Evolutionary conservation across 345 rosid genomes (phyloP).

Genomic region (Populus pruinosa): DNA sequence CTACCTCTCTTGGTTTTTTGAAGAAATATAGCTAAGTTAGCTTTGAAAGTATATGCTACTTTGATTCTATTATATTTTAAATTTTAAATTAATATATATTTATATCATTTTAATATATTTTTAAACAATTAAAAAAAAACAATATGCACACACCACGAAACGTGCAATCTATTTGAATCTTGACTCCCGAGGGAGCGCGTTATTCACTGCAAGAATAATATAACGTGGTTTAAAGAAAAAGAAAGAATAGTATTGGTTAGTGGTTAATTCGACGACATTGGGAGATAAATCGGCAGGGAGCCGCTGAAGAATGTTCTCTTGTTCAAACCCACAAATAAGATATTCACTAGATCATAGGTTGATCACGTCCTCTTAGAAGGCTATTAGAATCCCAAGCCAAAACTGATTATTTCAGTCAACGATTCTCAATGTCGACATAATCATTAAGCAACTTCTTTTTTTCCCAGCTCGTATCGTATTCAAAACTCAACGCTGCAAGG

Average conservation of each 20-base stretch:
- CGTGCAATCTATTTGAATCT: too few species aligned
- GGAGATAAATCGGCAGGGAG: not conserved
- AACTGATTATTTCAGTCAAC: not conserved
- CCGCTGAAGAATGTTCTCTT: not conserved
- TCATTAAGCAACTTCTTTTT: not conserved
- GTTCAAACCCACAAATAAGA: not conserved
- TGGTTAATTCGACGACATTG: not conserved
- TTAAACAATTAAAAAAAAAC: too few species aligned
- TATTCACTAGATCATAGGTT: not conserved
- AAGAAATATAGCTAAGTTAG: too few species aligned
- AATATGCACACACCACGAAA: too few species aligned
- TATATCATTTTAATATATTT: too few species aligned
- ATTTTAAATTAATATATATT: too few species aligned
- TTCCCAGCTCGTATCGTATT: not conserved
- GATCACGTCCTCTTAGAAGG: not conserved
- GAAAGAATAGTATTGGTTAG: too few species aligned
- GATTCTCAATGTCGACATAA: too few species aligned
- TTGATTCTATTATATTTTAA: fast-evolving
- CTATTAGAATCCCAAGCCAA: not conserved
- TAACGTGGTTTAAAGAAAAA: too few species aligned
- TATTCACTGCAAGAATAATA: too few species aligned
- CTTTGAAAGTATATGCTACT: fast-evolving
- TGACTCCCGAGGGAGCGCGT: too few species aligned
- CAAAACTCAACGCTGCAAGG: not conserved
- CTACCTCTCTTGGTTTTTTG: too few species aligned